phyloP scores from a whole-genome alignment of 1,139 yeast species.

The Tardiomyces digboiensis region DNA sequence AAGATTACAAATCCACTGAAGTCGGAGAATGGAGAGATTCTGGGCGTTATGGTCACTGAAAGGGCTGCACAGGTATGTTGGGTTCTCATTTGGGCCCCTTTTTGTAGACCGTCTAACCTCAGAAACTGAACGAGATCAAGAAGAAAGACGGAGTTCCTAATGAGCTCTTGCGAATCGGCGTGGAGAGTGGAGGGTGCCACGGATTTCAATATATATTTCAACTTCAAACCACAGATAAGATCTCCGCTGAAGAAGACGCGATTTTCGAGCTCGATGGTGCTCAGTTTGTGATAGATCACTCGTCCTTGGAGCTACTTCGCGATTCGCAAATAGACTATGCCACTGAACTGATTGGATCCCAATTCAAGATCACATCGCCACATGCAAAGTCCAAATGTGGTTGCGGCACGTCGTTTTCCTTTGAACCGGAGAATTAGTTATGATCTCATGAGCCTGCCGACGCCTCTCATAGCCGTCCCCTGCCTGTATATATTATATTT shows the following conservation, averaged over 20 bases:
- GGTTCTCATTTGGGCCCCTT: no score
- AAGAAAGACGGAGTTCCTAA: constrained; percentile 48
- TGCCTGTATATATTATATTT: no score
- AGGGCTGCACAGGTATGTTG: neutral
- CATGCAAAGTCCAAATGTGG: constrained; percentile 92
- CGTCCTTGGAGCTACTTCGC: constrained; percentile 70
- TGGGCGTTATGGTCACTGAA: neutral
- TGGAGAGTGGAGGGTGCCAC: constrained; percentile 98
- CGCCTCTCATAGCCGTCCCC: no score
- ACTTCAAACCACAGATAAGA: constrained; percentile 40
- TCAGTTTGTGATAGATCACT: constrained; percentile 65
- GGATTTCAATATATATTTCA: constrained; percentile 87
- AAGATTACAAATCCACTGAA: neutral
- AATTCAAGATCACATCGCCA: constrained; percentile 85
- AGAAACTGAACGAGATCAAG: constrained; percentile 41
- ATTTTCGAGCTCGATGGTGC: constrained; percentile 66
- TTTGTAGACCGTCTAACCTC: neutral
- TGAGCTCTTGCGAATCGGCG: constrained; percentile 63
- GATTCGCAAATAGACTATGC: constrained; percentile 86
- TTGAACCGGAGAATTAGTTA: constrained; percentile 32
- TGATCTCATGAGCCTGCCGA: no score
- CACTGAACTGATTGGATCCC: constrained; percentile 89
- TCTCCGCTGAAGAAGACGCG: constrained; percentile 32
- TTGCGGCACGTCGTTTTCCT: constrained; percentile 92
- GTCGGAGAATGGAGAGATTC: neutral